Evolutionary conservation across 169 alveolate species (phyloP).

Genomic region (Plasmodium malariae): DNA sequence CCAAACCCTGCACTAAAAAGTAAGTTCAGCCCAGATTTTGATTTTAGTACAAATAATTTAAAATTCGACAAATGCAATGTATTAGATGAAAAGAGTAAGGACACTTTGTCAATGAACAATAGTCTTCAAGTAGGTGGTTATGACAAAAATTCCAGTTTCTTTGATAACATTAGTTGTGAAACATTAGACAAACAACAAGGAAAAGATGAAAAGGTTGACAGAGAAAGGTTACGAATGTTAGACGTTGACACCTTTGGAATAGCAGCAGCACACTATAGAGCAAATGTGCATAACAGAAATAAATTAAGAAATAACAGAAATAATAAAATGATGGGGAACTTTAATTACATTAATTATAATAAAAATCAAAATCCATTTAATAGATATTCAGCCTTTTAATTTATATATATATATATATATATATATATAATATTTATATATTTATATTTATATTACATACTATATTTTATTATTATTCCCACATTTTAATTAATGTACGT

Average conservation of each 20-base stretch:
- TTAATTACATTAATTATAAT: constrained; percentile 56
- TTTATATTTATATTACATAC: not conserved
- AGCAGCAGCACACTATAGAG: constrained; percentile 79
- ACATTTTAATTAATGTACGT: constrained; percentile 25
- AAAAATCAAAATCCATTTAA: constrained; percentile 72
- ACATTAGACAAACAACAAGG: constrained; percentile 75
- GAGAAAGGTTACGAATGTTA: constrained; percentile 83
- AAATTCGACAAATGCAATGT: constrained; percentile 65
- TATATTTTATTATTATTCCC: constrained; percentile 15
- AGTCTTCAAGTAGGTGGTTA: constrained; percentile 75
- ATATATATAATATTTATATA: not conserved
- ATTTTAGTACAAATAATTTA: constrained; percentile 61
- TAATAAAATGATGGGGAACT: constrained; percentile 44
- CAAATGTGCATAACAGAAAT: constrained; percentile 74
- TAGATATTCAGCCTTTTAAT: constrained; percentile 65
- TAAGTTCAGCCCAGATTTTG: constrained; percentile 75
- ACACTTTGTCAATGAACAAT: constrained; percentile 11
- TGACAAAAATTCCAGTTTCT: constrained; percentile 86
- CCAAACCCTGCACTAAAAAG: constrained; percentile 69
- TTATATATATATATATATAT: not conserved
- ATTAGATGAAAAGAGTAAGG: constrained; percentile 62
- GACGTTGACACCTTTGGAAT: constrained; percentile 88
- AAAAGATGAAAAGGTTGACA: constrained; percentile 79
- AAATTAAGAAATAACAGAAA: constrained; percentile 37
- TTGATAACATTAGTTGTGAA: constrained; percentile 83